Conservation (phyloP, 1,284 basidiomycete genomes). For the Marasmius sp. region DNA sequence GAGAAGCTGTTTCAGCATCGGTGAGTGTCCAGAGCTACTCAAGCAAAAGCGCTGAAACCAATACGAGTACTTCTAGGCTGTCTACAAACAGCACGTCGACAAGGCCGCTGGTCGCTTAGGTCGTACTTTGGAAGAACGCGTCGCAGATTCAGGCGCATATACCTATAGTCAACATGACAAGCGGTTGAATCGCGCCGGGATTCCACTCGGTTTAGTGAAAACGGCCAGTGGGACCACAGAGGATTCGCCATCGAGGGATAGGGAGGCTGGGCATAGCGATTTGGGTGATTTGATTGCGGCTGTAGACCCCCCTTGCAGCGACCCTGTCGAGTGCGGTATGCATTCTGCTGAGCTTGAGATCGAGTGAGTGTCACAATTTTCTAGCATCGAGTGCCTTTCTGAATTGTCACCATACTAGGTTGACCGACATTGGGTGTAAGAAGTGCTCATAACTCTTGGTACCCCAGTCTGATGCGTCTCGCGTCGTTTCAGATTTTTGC, state of each 20-base stretch:
- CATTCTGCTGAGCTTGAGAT: conserved; percentile 59
- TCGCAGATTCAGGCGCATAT: neutral
- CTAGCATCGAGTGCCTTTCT: neutral
- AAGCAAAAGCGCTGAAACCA: neutral
- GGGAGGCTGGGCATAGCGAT: conserved; percentile 30
- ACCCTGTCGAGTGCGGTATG: conserved; percentile 32
- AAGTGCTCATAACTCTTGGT: too few relatives aligned
- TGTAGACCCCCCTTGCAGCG: neutral
- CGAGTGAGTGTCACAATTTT: conserved; percentile 34
- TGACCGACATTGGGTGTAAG: conserved; percentile 28
- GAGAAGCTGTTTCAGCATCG: neutral
- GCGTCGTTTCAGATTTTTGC: conserved; percentile 40
- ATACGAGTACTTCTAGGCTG: neutral
- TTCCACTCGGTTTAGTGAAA: neutral
- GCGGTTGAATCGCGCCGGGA: neutral
- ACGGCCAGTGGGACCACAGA: conserved; percentile 31
- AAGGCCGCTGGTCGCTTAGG: conserved; percentile 42
- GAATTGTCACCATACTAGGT: conserved; percentile 18
- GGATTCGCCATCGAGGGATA: neutral
- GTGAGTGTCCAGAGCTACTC: neutral
- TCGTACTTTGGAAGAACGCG: conserved; percentile 31
- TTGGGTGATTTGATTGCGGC: neutral
- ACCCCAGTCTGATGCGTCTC: neutral
- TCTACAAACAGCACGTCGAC: conserved; percentile 43
- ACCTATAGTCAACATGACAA: neutral